phyloP scores from a whole-genome alignment of 306 rosid species.

The Ceratonia siliqua region DNA sequence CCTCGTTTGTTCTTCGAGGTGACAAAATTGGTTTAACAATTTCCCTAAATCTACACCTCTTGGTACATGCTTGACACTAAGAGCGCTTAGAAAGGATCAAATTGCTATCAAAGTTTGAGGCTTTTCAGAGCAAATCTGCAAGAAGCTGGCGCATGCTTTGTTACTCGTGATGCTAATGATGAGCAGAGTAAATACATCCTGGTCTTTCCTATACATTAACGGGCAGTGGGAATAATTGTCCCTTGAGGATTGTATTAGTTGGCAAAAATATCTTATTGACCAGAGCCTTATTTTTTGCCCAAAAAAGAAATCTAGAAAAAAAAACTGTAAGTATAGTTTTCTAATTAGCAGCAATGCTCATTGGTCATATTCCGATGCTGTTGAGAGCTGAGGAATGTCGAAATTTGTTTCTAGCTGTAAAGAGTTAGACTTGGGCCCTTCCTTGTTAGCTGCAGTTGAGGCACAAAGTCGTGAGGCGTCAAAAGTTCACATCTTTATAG shows the following conservation, averaged over 20 bases:
- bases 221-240: too few relatives aligned
- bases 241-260: neutral
- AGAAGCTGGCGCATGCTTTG: neutral
- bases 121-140: neutral
- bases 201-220: neutral
- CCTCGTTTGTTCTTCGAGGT: constrained; percentile 10
- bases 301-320: neutral
- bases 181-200: neutral
- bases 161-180: neutral
- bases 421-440: neutral
- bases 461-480: neutral
- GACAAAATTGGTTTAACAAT: neutral
- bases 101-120: neutral
- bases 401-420: neutral
- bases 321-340: neutral
- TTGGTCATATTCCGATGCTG: too few relatives aligned
- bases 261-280: neutral
- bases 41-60: neutral
- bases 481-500: neutral
- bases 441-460: neutral
- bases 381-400: neutral
- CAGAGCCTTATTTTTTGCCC: neutral
- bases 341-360: neutral
- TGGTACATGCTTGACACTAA: neutral
- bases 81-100: neutral